phyloP scores from a whole-genome alignment of 2,329 filamentous ascomycete species.

The Harringtonia aguacate region DNA sequence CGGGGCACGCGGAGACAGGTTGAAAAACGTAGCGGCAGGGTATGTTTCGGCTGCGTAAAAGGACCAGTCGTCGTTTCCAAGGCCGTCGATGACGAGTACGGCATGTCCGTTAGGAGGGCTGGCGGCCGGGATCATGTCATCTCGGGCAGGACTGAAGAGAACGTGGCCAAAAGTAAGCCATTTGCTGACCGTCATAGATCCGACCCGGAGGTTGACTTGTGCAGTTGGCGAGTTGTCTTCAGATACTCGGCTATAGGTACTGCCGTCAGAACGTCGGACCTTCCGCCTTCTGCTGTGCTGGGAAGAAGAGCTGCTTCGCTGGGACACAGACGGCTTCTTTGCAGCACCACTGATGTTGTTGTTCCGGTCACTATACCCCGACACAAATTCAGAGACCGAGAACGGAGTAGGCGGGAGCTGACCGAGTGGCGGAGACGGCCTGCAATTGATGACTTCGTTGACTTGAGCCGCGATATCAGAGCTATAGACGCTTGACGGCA shows the following conservation, averaged over 20 bases:
- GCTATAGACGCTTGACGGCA: conserved; percentile 41
- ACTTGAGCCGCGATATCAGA: conserved; percentile 43
- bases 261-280: conserved; percentile 29
- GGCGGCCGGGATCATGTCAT: conserved; percentile 49
- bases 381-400: conserved; percentile 30
- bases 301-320: conserved; percentile 21
- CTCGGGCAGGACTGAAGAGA: conserved; percentile 68
- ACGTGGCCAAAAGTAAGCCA: conserved; percentile 81
- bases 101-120: conserved; percentile 44
- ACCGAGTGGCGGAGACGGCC: conserved; percentile 14
- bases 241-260: conserved; percentile 34
- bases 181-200: conserved; percentile 76
- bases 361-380: conserved; percentile 27
- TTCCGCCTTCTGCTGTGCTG: conserved; percentile 4
- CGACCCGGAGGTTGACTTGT: conserved; percentile 67
- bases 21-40: conserved; percentile 63
- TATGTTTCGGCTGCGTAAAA: conserved; percentile 79
- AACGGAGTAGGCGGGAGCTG: conserved; percentile 31
- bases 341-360: conserved; percentile 10
- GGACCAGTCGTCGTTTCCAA: conserved; percentile 83
- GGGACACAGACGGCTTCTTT: conserved; percentile 13
- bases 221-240: conserved; percentile 53
- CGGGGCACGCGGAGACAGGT: conserved; percentile 52
- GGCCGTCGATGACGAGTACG: conserved; percentile 69
- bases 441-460: conserved; percentile 32